phyloP scores from a whole-genome alignment of 805 yeast genomes.

The Komagataella populi region DNA sequence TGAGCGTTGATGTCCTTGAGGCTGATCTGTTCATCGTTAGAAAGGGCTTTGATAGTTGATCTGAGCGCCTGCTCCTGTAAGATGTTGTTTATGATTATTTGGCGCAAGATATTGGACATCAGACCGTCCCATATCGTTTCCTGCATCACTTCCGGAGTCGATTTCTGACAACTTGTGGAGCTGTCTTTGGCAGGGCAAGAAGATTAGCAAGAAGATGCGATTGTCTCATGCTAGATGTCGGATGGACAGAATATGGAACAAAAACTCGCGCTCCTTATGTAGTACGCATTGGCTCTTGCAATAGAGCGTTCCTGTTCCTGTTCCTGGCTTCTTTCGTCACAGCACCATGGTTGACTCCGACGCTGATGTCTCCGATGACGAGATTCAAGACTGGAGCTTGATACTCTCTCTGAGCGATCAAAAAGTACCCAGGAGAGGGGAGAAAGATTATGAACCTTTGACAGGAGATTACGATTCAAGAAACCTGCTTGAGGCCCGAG shows the following conservation, averaged over 20 bases:
- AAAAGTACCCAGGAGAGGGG: constrained; percentile 58
- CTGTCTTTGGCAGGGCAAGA: neutral
- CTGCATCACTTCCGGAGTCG: neutral
- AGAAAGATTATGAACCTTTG: constrained; percentile 69
- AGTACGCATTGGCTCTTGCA: constrained; percentile 3
- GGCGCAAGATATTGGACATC: neutral
- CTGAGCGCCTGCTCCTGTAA: neutral
- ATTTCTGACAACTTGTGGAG: neutral
- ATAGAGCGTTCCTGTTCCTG: constrained; percentile 2
- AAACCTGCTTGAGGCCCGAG: constrained; percentile 36
- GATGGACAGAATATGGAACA: neutral
- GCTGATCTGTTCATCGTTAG: neutral
- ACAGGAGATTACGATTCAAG: constrained; percentile 13
- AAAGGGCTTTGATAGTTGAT: neutral
- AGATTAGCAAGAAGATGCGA: neutral
- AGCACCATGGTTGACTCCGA: neutral
- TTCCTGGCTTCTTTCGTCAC: neutral
- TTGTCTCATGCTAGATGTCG: neutral
- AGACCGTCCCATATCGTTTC: neutral
- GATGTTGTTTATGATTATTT: neutral
- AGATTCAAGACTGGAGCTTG: constrained; percentile 40
- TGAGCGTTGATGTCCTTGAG: neutral
- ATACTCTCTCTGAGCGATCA: constrained; percentile 13
- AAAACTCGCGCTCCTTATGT: neutral
- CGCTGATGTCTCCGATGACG: constrained; percentile 8